These are phyloP conservation scores for Backusella westeae DNA, from an alignment of 192 early-diverging fungal genomes.

Conservation along the genomic window DNA sequence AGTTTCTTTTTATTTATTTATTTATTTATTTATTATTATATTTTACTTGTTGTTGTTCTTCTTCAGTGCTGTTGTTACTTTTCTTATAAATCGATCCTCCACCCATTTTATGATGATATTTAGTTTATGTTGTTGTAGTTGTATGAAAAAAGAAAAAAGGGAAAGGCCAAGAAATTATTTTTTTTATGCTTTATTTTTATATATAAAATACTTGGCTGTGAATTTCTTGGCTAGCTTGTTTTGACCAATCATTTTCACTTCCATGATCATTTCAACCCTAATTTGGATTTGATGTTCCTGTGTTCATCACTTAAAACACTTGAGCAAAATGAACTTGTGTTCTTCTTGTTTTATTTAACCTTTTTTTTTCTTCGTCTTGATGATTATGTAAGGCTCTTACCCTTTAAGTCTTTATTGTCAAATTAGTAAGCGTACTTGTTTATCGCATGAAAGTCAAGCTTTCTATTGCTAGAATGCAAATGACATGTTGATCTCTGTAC, in stretches of 20 bases:
- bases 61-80: background rate
- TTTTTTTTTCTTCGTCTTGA: no score
- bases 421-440: no score
- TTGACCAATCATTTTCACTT: background rate
- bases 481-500: no score
- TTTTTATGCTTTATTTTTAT: background rate
- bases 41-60: background rate
- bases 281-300: background rate
- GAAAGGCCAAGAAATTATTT: background rate
- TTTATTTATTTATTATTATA: background rate
- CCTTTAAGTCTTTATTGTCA: no score
- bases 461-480: no score
- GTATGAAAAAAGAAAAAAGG: background rate
- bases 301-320: background rate
- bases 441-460: no score
- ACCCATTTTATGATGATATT: background rate
- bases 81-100: background rate
- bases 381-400: no score
- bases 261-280: background rate
- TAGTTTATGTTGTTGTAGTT: background rate
- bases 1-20: background rate
- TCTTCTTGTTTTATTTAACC: no score
- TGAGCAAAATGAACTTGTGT: background rate
- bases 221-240: background rate
- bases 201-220: slow-evolving; percentile 4